A percentile compares a stretch with the other conserved stretches of the same genome.
phyloP scores from a whole-genome alignment of 192 early-diverging fungal species.

The Linnemannia hyalina region DNA sequence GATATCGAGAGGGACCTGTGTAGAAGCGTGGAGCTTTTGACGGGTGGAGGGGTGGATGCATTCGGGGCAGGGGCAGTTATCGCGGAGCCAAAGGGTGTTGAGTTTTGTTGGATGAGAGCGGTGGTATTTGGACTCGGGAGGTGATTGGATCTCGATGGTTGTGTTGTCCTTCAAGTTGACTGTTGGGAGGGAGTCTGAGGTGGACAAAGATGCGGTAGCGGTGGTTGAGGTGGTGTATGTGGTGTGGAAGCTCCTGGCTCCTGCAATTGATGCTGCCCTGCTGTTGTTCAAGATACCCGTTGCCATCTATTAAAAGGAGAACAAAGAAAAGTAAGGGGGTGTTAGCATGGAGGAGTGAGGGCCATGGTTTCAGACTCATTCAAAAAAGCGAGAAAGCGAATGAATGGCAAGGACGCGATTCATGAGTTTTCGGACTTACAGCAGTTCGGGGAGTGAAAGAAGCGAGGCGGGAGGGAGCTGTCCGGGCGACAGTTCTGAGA shows the following conservation, averaged over 20 bases:
- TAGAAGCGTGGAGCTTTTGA: slow-evolving; percentile 70
- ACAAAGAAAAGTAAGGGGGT: not conserved
- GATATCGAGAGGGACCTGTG: slow-evolving; percentile 65
- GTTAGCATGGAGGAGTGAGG: not conserved
- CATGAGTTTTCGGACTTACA: not conserved
- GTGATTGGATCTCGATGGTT: slow-evolving; percentile 16
- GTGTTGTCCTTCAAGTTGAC: slow-evolving; percentile 6
- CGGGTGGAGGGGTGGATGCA: slow-evolving; percentile 70
- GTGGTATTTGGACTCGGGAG: slow-evolving; percentile 21
- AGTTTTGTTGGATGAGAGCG: slow-evolving; percentile 21
- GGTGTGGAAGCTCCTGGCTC: slow-evolving; percentile 22
- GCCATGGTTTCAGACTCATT: not conserved
- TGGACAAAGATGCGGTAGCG: not conserved
- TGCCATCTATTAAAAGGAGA: not conserved
- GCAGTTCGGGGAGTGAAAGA: not conserved
- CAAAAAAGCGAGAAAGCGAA: not conserved
- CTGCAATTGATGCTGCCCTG: slow-evolving; percentile 8
- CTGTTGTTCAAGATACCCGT: not conserved
- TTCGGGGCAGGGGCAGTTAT: slow-evolving; percentile 69
- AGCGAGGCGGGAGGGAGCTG: not conserved
- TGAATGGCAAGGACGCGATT: not conserved
- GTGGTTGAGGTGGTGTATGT: slow-evolving; percentile 3
- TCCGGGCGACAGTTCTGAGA: not conserved
- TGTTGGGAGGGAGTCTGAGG: not conserved
- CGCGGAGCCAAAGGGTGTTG: slow-evolving; percentile 67